Evolutionary conservation across 257 asterid genomes (phyloP), one percentile per base, ranked within the genome.

Genomic region (Solanum lycopersicoides): DNA sequence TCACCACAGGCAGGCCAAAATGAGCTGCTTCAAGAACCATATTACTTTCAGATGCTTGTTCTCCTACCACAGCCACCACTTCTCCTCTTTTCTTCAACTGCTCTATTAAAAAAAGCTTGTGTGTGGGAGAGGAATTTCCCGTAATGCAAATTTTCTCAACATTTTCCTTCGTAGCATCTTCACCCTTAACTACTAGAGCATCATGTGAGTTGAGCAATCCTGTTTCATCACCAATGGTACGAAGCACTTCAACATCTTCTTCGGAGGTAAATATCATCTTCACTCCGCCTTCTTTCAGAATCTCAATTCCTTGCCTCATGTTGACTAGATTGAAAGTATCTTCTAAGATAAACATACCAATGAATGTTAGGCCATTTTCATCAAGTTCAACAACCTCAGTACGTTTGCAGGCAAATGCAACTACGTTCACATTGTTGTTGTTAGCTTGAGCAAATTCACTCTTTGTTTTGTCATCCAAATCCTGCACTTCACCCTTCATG

Each of bases 1-100:
- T 84, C 73, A 89, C 91, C 34, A 86, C 56, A 9, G 91, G 84
- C 80, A 90, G 41, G 28, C 91, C 91, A 60, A 91, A 45, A 18
- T 90, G 86, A n/a, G 93, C 90, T 86, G 82, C 86, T 88, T 87
- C 88, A 32, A 91, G 86, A 9, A 90, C 90, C 4, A 91, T 91
- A 21, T 89, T 76, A 41, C 59, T 41, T 45, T 76, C 91, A 42
- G 71, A 91, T 3, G 34, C 34, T 18, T 44, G 66, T 59, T 91
- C 92, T 42, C 89, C 93, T 15, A 90, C 5, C 25, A 91, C 63
- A 8, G 90, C 91, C 65, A 91, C 92, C 66, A 89, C 87, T 18
- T 89, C 45, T 7, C 91, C 91, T 32, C 50, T 80, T 56, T 82
- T 68, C 76, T 32, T 82, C 87, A 91, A 86, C 50, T 32, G 14